Evolutionary conservation across 805 yeast species (phyloP), one percentile per base, ranked within the genome.

Genomic region (Ogataea pini): DNA sequence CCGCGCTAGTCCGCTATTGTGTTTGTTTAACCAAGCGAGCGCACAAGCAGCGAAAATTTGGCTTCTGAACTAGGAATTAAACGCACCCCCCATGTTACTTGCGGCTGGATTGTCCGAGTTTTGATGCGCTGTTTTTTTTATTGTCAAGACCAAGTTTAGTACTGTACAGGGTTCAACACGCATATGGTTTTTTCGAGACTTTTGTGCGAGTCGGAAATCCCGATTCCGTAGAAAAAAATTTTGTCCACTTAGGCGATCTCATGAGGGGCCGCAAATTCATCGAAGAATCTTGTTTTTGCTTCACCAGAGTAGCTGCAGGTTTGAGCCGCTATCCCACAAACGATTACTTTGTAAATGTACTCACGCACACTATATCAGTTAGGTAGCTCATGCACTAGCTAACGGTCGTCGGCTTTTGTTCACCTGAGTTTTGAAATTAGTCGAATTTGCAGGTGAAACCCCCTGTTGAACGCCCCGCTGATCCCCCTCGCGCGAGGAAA

Each of bases 121-220:
- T n/a, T n/a, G n/a, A 9, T 27, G 42, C 42, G 33, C 25, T 39
- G 25, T 12, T 18, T 12, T 10, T 13, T 3, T 28, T 39, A 27
- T 39, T 39, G 42, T 39, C 13, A 7, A 18, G n/a, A 13, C 10
- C 24, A 27, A 17, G 3, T 9, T 25, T 39, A 39, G 42, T 39
- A 22, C 32, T 39, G 33, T 16, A 12, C 42, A 39, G 42, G 42
- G 42, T 39, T 39, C 42, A 39, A 7, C 33, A 14, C 42, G 33
- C 33, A 27, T 16, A 17, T 20, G 16, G 20, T 7, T 16, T 6
- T 9, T 17, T 27, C 5, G 42, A n/a, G 14, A 19, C 33, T 25
- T 14, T 38, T 38, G 32, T 38, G 20, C 42, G 25, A 39, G 17
- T 39, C 42, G 42, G 42, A 39, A 17, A 16, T 39, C 42, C 4